Evolutionary conservation across 345 rosid genomes (phyloP), one percentile per base, ranked within the genome.

Genomic region (Crucihimalaya himalaica): DNA sequence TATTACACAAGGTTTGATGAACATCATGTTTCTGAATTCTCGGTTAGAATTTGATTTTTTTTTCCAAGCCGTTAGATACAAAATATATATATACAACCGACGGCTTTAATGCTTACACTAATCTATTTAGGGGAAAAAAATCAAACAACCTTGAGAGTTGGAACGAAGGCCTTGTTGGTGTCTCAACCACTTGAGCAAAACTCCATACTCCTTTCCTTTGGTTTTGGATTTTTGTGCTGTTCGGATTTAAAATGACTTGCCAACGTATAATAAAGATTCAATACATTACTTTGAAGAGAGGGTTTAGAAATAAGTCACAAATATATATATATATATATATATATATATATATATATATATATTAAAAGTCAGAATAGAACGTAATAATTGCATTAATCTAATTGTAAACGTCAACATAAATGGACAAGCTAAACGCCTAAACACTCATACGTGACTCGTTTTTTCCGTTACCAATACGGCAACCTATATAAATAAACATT

Each of bases 161-260:
- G 32, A 20, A 50, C 35, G 46, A 48, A 66, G 21, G 21, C 14
- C 19, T 19, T 50, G 45, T 18, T 68, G 31, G 29, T 68, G 37
- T 28, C 73, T 42, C 73, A 42, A 68, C 69, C 69, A 64, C 73
- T 55, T 53, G 39, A 52, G 28, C 39, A 53, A 39, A 39, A 39
- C 39, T 39, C 62, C 51, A 37, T 9, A 39, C 37, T 25, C 8
- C 14, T 51, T 35, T 11, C 21, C 20, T 16, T 18, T 16, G 48
- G 14, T 35, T 67, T 54, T 53, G 62, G 50, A n/a, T 23, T 53
- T 68, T 51, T 39, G 28, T 27, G 39, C 40, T 40, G 40, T 68
- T 27, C 25, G 34, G 59, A 51, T 14, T 15, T 14, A 34, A 21
- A 66, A 50, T 19, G 56, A 66, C 60, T 35, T 51, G 52, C 62